A percentile compares a stretch with the other conserved stretches of the same genome.
These are phyloP conservation scores for Stachybotrys echinatus DNA, from an alignment of 2,329 filamentous ascomycete species.

Conservation along the genomic window DNA sequence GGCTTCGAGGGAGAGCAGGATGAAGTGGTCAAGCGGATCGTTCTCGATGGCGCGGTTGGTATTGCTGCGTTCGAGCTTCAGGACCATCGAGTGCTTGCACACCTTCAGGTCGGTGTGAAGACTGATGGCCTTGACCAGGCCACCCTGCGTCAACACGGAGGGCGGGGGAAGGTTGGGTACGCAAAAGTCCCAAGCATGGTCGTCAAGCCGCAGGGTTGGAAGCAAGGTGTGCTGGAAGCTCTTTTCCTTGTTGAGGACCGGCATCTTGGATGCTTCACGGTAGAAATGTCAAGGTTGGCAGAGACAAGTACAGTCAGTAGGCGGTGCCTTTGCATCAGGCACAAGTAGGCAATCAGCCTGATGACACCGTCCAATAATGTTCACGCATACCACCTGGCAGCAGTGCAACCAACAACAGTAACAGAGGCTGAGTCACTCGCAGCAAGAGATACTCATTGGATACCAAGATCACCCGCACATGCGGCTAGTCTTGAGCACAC, in stretches of 20 bases:
- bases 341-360: too few relatives aligned
- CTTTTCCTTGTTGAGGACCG: not conserved
- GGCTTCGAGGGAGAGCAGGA: slow-evolving; percentile 27
- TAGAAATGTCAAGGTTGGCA: too few relatives aligned
- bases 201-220: not conserved
- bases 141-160: not conserved
- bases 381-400: too few relatives aligned
- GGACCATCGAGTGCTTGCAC: slow-evolving; percentile 14
- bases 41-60: slow-evolving; percentile 23
- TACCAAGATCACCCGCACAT: too few relatives aligned
- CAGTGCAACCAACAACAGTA: too few relatives aligned
- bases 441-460: too few relatives aligned
- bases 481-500: too few relatives aligned
- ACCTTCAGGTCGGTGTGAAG: not conserved
- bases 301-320: too few relatives aligned
- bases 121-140: not conserved
- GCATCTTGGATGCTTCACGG: not conserved
- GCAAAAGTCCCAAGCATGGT: not conserved
- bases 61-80: slow-evolving; percentile 18
- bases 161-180: not conserved
- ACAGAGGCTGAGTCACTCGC: too few relatives aligned
- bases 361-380: too few relatives aligned
- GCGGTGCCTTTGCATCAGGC: too few relatives aligned
- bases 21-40: slow-evolving; percentile 21
- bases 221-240: not conserved